These are phyloP conservation scores for Yamadazyma sp. DNA, from an alignment of 1,139 yeast species.

Conservation along the genomic window DNA sequence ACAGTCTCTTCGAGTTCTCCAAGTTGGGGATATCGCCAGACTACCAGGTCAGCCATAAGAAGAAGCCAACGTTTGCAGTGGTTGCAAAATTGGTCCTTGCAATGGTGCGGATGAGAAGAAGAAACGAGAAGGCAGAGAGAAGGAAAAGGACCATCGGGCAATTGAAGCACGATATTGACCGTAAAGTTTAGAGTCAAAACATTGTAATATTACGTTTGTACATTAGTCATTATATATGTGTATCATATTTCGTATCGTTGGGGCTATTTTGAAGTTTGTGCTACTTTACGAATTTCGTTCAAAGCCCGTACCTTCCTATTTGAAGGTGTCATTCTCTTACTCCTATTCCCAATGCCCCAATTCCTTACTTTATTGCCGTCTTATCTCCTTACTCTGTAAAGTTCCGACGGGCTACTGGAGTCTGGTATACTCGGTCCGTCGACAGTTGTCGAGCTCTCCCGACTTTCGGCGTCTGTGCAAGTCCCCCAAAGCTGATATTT, in stretches of 20 bases:
- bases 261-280: too few species aligned
- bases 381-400: slow-evolving; percentile 11
- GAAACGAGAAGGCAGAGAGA: slow-evolving; percentile 29
- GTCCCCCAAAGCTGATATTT: slow-evolving; percentile 5
- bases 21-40: slow-evolving; percentile 55
- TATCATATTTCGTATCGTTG: too few species aligned
- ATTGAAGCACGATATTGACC: slow-evolving; percentile 17
- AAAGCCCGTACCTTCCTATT: too few species aligned
- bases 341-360: too few species aligned
- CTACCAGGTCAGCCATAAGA: slow-evolving; percentile 5
- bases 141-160: slow-evolving; percentile 26
- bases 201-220: neutral
- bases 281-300: too few species aligned
- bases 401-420: slow-evolving; percentile 36
- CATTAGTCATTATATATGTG: neutral
- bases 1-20: slow-evolving; percentile 45
- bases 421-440: slow-evolving; percentile 41
- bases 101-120: slow-evolving; percentile 47
- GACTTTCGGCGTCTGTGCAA: slow-evolving; percentile 38
- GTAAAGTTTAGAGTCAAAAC: neutral
- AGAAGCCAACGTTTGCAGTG: slow-evolving; percentile 30
- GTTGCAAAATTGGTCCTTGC: slow-evolving; percentile 59
- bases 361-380: too few species aligned
- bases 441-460: slow-evolving; percentile 38
- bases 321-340: too few species aligned